phyloP scores from a whole-genome alignment of 768 basidiomycete genomes.

The Auricularia cornea region DNA sequence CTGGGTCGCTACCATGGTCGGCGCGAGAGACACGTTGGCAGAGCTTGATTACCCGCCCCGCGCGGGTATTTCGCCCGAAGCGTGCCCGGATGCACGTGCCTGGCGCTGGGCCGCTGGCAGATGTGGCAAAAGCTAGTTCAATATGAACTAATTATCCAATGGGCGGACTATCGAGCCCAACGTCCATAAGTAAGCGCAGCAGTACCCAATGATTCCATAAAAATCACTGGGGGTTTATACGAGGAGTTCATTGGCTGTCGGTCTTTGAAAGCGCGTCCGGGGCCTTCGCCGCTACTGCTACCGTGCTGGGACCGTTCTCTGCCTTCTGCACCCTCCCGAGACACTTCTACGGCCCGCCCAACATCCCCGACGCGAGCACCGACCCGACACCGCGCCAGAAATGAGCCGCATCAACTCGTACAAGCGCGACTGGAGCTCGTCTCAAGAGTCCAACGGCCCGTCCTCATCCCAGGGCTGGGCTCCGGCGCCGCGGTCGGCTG shows the following conservation, averaged over 20 bases:
- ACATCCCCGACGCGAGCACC: not conserved
- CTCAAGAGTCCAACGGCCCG: not conserved
- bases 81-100: not conserved
- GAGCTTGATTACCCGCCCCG: too few relatives aligned
- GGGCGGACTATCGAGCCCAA: too few relatives aligned
- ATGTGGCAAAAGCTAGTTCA: too few relatives aligned
- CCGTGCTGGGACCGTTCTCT: not conserved
- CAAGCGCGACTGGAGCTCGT: conserved; percentile 1
- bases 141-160: too few relatives aligned
- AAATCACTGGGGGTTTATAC: too few relatives aligned
- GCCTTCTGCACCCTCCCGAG: not conserved
- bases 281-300: too few relatives aligned
- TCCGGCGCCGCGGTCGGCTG: not conserved
- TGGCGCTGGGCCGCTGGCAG: too few relatives aligned
- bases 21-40: not conserved
- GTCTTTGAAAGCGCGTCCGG: too few relatives aligned
- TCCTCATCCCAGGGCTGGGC: conserved; percentile 1
- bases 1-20: conserved; percentile 29
- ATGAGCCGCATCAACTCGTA: conserved; percentile 1
- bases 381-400: not conserved
- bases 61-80: not conserved
- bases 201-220: too few relatives aligned
- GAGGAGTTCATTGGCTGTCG: too few relatives aligned
- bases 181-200: too few relatives aligned
- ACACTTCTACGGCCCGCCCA: not conserved